phyloP scores from a whole-genome alignment of 768 basidiomycete genomes.

The Termitomyces sp. region DNA sequence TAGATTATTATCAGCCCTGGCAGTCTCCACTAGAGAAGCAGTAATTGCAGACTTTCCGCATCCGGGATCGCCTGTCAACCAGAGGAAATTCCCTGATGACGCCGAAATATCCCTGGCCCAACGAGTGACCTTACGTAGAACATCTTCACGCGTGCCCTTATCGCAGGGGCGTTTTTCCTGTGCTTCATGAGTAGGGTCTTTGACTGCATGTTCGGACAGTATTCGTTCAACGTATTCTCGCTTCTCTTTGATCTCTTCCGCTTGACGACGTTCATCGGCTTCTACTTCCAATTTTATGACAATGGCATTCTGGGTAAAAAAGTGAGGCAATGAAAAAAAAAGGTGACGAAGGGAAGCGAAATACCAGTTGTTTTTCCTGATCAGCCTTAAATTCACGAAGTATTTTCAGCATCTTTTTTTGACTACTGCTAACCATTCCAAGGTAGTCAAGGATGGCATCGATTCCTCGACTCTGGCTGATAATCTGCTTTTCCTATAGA shows the following conservation, averaged over 20 bases:
- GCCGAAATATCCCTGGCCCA: slow-evolving; percentile 8
- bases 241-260: slow-evolving; percentile 2
- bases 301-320: background rate
- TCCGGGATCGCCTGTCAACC: background rate
- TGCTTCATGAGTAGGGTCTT: slow-evolving; percentile 5
- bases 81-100: slow-evolving; percentile 3
- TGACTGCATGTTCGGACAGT: slow-evolving; percentile 3
- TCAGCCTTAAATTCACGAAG: background rate
- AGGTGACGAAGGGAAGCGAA: background rate
- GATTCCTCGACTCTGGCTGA: slow-evolving; percentile 1
- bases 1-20: background rate
- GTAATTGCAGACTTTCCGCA: background rate
- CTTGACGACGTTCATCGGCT: background rate
- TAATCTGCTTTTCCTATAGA: slow-evolving; percentile 1
- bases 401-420: background rate
- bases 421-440: background rate
- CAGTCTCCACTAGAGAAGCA: slow-evolving; percentile 6
- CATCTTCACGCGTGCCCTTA: slow-evolving; percentile 6
- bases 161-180: slow-evolving; percentile 14
- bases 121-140: slow-evolving; percentile 5
- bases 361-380: background rate
- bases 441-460: slow-evolving; percentile 3
- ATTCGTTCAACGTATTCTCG: slow-evolving; percentile 2
- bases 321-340: background rate
- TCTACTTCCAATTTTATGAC: background rate